Evolutionary conservation across 202 grass and related monocot species (phyloP).

Genomic region (Schoenoplectus triqueter): DNA sequence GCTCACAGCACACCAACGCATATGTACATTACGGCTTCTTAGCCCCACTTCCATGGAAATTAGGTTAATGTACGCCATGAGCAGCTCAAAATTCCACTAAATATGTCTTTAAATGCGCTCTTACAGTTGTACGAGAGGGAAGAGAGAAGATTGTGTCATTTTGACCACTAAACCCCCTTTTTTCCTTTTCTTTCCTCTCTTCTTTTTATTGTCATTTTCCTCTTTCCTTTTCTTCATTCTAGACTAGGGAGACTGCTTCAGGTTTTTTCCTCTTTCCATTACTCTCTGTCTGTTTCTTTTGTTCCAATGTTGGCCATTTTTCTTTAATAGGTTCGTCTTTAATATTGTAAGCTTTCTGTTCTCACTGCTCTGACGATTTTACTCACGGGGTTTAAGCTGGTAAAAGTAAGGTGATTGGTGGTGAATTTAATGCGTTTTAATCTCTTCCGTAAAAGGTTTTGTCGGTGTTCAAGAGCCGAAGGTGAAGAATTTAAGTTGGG

Average conservation of each 20-base stretch:
- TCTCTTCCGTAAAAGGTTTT: constrained; percentile 30
- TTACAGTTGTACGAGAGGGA: constrained; percentile 27
- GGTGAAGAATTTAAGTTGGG: constrained; percentile 19
- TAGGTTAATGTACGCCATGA: background rate
- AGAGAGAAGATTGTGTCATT: constrained; percentile 40
- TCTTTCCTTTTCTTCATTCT: constrained; percentile 17
- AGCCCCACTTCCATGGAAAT: background rate
- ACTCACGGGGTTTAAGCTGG: constrained; percentile 1
- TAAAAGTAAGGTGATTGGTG: constrained; percentile 24
- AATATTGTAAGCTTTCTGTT: constrained; percentile 26
- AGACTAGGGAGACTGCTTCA: constrained; percentile 21
- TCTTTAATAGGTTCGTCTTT: constrained; percentile 27
- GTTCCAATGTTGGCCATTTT: constrained; percentile 34
- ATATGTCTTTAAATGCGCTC: constrained; percentile 32
- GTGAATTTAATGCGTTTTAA: constrained; percentile 23
- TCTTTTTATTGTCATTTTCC: constrained; percentile 25
- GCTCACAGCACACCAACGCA: background rate
- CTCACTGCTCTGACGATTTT: background rate
- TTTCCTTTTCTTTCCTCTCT: constrained; percentile 2
- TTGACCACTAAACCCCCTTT: constrained; percentile 40
- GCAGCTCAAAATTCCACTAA: background rate
- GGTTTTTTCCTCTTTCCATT: constrained; percentile 33
- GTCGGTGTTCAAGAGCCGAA: constrained; percentile 25
- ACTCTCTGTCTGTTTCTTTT: constrained; percentile 25
- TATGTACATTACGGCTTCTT: background rate